Conservation (phyloP, 2,329 filamentous ascomycete genomes). For the Aplosporella prunicola region DNA sequence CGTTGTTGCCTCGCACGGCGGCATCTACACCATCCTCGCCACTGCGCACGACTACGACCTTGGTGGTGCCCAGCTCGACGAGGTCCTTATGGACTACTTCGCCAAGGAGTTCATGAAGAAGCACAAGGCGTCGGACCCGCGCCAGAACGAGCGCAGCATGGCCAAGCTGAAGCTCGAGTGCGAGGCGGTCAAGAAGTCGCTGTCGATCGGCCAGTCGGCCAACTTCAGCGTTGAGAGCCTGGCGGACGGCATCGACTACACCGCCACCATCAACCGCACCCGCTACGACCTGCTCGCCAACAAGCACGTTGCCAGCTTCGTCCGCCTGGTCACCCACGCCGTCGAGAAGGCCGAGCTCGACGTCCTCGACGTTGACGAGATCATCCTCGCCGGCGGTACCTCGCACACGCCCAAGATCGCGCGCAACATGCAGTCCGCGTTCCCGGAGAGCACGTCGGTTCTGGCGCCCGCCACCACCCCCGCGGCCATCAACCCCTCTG, state of each 20-base stretch:
- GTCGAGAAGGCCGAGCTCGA: conserved; percentile 90
- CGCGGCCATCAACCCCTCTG: conserved; percentile 82
- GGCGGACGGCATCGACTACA: conserved; percentile 81
- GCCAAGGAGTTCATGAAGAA: conserved; percentile 99
- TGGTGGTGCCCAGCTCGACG: conserved; percentile 74
- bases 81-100: conserved; percentile 90
- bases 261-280: conserved; percentile 82
- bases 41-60: conserved; percentile 95
- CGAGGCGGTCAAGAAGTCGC: conserved; percentile 83
- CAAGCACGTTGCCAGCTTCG: conserved; percentile 84
- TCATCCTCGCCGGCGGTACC: conserved; percentile 85
- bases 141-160: conserved; percentile 67
- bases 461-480: conserved; percentile 72
- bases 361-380: conserved; percentile 85
- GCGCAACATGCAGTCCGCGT: conserved; percentile 65
- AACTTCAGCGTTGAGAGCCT: conserved; percentile 90
- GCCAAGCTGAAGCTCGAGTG: conserved; percentile 90
- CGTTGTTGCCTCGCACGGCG: conserved; percentile 81
- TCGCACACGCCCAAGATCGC: conserved; percentile 93
- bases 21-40: conserved; percentile 91
- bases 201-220: conserved; percentile 80
- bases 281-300: conserved; percentile 82
- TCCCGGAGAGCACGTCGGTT: conserved; percentile 69
- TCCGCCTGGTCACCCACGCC: conserved; percentile 70
- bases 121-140: conserved; percentile 68